A percentile compares a stretch with the other conserved stretches of the same genome.
phyloP scores from a whole-genome alignment of 176 grass and related monocot species.

The Sorghum bicolor region DNA sequence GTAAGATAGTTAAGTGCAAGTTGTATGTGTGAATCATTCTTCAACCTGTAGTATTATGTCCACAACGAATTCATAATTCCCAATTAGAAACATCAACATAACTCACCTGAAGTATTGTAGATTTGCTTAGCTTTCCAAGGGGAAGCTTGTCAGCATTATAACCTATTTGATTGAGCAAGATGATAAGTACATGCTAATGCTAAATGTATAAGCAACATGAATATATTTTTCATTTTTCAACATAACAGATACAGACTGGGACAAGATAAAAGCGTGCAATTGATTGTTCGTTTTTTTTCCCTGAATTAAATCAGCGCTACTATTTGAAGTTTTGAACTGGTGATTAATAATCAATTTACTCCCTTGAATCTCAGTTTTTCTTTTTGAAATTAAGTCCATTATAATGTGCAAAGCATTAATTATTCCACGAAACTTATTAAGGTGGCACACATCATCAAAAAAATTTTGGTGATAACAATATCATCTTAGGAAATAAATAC shows the following conservation, averaged over 20 bases:
- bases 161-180: constrained; percentile 46
- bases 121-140: constrained; percentile 94
- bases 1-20: not conserved
- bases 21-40: constrained; percentile 7
- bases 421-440: constrained; percentile 4
- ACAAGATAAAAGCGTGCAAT: constrained; percentile 5
- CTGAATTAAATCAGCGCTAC: not conserved
- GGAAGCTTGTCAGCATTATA: constrained; percentile 97
- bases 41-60: constrained; percentile 2
- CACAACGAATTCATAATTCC: constrained; percentile 7
- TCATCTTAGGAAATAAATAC: not conserved
- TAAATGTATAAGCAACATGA: constrained; percentile 11
- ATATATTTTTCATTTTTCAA: constrained; percentile 17
- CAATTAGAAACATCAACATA: constrained; percentile 8
- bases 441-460: not conserved
- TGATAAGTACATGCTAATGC: constrained; percentile 37
- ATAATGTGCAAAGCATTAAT: not conserved
- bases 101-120: constrained; percentile 88
- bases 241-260: not conserved
- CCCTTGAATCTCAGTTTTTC: not conserved
- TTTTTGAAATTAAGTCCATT: not conserved
- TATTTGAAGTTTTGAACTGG: not conserved
- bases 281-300: not conserved
- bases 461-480: not conserved
- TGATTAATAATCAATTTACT: not conserved